Evolutionary conservation across 345 rosid genomes (phyloP).

Genomic region (Camelina hispida): DNA sequence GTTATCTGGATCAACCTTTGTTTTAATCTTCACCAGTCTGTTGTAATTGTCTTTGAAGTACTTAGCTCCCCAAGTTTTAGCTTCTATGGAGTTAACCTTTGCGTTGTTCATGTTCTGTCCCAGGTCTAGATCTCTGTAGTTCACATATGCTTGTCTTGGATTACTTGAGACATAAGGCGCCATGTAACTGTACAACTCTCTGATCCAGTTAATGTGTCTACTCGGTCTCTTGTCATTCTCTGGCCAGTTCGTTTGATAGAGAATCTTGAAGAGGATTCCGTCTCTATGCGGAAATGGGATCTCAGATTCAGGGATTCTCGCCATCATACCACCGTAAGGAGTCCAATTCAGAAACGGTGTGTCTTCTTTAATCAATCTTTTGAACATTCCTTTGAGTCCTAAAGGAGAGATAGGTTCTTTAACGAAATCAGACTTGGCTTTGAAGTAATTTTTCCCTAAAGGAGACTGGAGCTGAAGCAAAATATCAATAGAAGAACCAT

Average conservation of each 20-base stretch:
- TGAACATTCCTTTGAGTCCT: conserved; percentile 53
- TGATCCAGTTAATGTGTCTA: conserved; percentile 48
- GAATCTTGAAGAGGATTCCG: conserved; percentile 55
- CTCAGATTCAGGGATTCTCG: conserved; percentile 48
- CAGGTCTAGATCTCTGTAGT: conserved; percentile 72
- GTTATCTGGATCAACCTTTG: conserved; percentile 60
- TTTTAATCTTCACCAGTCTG: conserved; percentile 58
- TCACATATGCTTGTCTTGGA: conserved; percentile 60
- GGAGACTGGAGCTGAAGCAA: conserved; percentile 56
- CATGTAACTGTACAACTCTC: conserved; percentile 56
- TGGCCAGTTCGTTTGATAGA: conserved; percentile 47
- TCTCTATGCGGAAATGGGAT: conserved; percentile 68
- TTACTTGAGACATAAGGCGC: conserved; percentile 58
- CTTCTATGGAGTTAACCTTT: conserved; percentile 35
- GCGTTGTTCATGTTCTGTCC: conserved; percentile 50
- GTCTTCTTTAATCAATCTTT: conserved; percentile 51
- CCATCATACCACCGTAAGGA: conserved; percentile 74
- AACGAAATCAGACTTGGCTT: conserved; percentile 59
- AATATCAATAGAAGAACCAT: conserved; percentile 8
- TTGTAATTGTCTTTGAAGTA: conserved; percentile 59
- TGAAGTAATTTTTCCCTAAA: conserved; percentile 51
- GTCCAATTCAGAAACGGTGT: conserved; percentile 53
- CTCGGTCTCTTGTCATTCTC: conserved; percentile 35
- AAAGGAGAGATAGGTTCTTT: conserved; percentile 44
- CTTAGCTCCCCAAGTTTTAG: conserved; percentile 53